Base-by-base conservation (phyloP, 1,284 basidiomycete species). In the Cryptococcus deneoformans region DNA sequence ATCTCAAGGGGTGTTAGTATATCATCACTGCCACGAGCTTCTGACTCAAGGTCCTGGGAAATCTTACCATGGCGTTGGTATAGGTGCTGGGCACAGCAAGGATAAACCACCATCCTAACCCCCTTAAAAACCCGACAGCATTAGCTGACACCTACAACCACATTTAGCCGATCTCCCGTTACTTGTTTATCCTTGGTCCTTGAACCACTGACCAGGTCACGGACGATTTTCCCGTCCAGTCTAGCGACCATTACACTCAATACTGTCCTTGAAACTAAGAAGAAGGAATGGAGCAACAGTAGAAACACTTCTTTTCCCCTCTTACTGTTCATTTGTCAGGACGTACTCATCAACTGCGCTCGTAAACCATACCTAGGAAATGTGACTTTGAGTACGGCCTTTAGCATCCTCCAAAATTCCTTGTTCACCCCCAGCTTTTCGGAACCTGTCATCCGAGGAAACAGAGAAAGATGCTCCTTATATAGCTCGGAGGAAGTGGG, bases 51-150 rank as follows among this genome's bases (percentile, higher is more conserved):
- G 44, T 40, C 11, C 46, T 29, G 14, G 34, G 39, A 1, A 16
- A 2, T 60, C 80, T 38, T 49, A 89, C 88, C 91, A 98, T 94
- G 1, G 91, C 87, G 73, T 99, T 98, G 0, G 94, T 98, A 72
- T 94, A 95, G 16, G 92, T 94, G 69, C 90, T 92, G 0, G 95
- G 94, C 34, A 98, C 82, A 0, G 92, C 91, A 6, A 99, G 82
- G 6, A 86, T 79, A 70, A 95, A 96, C 94, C 94, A 98, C 58
- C 92, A 81, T 0, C 83, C 88, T 0, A 98, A 79, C 0, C 93
- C 93, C 52, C 83, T 84, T 12, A 92, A 62, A 77, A 98, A 97
- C 0, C 92, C 92, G 54, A 82, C 83, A 0, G 86, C 89, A 70
- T 97, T 87, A 0, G 91, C 92, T 37, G 87, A 90, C 49, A 90